Evolutionary conservation across 495 filamentous ascomycete genomes (phyloP).

Genomic region (Daldinia bambusicola): DNA sequence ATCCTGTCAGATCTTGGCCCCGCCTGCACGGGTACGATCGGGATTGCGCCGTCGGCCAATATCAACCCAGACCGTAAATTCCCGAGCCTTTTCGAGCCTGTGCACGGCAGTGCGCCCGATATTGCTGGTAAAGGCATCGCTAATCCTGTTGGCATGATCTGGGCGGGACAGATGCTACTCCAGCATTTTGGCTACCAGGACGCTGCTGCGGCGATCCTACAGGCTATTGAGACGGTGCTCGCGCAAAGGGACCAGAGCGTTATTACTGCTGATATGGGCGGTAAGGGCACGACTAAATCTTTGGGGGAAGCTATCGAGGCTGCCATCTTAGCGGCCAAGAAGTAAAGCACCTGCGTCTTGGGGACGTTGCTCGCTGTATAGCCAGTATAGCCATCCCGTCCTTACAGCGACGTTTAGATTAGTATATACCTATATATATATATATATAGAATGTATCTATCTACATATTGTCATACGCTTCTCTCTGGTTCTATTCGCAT

Average conservation of each 20-base stretch:
- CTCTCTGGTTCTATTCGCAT: too few species aligned
- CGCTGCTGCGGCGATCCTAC: slow-evolving; percentile 69
- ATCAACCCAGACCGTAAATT: slow-evolving; percentile 71
- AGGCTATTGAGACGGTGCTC: slow-evolving; percentile 72
- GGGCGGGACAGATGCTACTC: slow-evolving; percentile 79
- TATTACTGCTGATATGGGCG: slow-evolving; percentile 74
- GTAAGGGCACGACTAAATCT: slow-evolving; percentile 68
- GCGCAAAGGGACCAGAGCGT: slow-evolving; percentile 61
- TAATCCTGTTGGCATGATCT: slow-evolving; percentile 76
- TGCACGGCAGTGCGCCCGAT: slow-evolving; percentile 78
- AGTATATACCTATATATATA: slow-evolving; percentile 6
- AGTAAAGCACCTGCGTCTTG: not conserved
- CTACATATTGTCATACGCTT: too few species aligned
- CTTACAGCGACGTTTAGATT: not conserved
- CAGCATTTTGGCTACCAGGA: slow-evolving; percentile 73
- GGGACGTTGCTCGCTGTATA: not conserved
- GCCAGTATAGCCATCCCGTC: not conserved
- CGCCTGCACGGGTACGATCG: slow-evolving; percentile 86
- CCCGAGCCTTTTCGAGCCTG: slow-evolving; percentile 88
- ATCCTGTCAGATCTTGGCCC: slow-evolving; percentile 87
- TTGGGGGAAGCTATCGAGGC: slow-evolving; percentile 66
- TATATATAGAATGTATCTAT: too few species aligned
- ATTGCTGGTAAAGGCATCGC: slow-evolving; percentile 77
- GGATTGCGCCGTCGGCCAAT: slow-evolving; percentile 78
- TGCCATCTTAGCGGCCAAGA: slow-evolving; percentile 39